Evolutionary conservation across 768 basidiomycete genomes (phyloP).

Genomic region (Mycena latifolia): DNA sequence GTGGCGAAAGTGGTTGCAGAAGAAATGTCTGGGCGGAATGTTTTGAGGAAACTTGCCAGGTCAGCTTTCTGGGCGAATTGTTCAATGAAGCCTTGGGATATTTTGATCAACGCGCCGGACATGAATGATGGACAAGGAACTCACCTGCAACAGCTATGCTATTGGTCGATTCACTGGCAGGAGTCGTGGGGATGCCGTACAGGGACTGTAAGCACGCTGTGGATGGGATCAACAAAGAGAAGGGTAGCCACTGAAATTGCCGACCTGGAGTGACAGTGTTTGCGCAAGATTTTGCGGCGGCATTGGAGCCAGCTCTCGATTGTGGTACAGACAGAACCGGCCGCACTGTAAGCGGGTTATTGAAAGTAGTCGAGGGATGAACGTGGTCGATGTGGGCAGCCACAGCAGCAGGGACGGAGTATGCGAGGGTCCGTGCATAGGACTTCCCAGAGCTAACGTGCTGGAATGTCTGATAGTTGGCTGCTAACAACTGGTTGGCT

Average conservation of each 20-base stretch:
- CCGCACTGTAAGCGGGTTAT: slow-evolving; percentile 29
- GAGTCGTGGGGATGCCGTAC: slow-evolving; percentile 50
- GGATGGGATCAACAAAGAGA: background rate
- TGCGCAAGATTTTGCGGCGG: slow-evolving; percentile 1
- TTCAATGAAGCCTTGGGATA: slow-evolving; percentile 41
- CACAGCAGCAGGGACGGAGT: slow-evolving; percentile 50
- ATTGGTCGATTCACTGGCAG: slow-evolving; percentile 37
- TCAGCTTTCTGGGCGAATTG: slow-evolving; percentile 38
- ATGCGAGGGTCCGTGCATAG: slow-evolving; percentile 50
- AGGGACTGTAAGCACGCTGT: slow-evolving; percentile 38
- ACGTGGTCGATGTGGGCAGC: slow-evolving; percentile 45
- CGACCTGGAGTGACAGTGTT: slow-evolving; percentile 23
- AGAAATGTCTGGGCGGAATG: slow-evolving; percentile 37
- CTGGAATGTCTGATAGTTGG: slow-evolving; percentile 52
- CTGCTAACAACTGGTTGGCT: slow-evolving; percentile 49
- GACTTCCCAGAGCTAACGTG: slow-evolving; percentile 44
- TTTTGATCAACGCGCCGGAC: background rate
- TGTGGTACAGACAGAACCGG: slow-evolving; percentile 35
- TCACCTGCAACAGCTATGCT: slow-evolving; percentile 31
- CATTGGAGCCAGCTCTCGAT: background rate
- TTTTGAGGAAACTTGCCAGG: slow-evolving; percentile 33
- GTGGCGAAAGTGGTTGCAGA: slow-evolving; percentile 36
- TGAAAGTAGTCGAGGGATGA: slow-evolving; percentile 50
- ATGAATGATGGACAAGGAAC: background rate
- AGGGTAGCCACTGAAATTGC: background rate